Base-by-base conservation (phyloP, 805 yeast genomes). In the Ogataea salicorniae region DNA sequence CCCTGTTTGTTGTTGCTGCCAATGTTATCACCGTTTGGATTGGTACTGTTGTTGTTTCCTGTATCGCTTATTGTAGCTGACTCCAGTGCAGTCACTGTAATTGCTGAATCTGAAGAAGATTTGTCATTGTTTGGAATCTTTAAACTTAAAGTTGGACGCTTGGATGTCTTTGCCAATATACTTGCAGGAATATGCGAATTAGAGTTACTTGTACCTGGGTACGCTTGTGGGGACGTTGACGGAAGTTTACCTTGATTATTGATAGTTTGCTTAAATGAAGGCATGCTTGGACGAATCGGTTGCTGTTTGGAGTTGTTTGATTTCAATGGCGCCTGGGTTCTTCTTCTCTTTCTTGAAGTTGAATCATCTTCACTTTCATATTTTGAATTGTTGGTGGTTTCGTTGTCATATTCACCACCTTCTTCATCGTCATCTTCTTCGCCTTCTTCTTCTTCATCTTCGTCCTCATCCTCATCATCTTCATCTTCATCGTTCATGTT, bases 61-160 rank as follows among this genome's bases (percentile, higher is more conserved):
- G 38, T 15, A 26, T 31, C 48, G 37, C 37, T 38, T 20, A 50
- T 9, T 29, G 51, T 43, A 2, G 52, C 43, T 2, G 48, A 71
- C 69, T 57, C 64, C 13, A 72, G 42, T 1, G 80, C 79, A 5
- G 81, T 72, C 22, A 76, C 58, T 0, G 80, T 73, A 23, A 70
- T 56, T 44, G 76, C 72, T 57, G 76, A 62, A 60, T 72, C 71
- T 46, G 66, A 48, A 51, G 63, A 52, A 18, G 54, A 31, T 42
- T 56, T 54, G 36, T 55, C 63, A 38, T 48, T 46, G n/a, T 46
- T 56, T 1, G 89, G 89, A n/a, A 83, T 83, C 54, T 80, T 81
- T 11, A 83, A 83, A 47, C 87, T 64, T 40, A 83, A 64, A 1
- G 82, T 73, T 1, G 89, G 89, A 49, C 89, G 64, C 42, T 67